A percentile compares a stretch with the other conserved stretches of the same genome.
Evolutionary conservation across 2,329 filamentous ascomycete species (phyloP).

Genomic region (Diaporthe citriasiana): DNA sequence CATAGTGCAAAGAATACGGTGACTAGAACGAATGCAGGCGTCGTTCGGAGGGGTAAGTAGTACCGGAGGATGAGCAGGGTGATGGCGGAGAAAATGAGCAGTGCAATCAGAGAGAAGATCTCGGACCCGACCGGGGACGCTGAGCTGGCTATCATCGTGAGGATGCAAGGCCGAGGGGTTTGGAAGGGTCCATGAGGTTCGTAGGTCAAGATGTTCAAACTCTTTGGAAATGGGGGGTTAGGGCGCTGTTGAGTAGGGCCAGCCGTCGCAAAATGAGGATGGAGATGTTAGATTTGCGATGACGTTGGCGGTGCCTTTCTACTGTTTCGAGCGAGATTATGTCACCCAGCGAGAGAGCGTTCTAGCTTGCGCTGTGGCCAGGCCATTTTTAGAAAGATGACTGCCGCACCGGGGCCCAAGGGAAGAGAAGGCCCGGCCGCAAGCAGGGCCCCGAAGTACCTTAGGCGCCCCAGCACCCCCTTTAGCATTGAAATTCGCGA

Average conservation of each 20-base stretch:
- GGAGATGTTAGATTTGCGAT: conserved; percentile 40
- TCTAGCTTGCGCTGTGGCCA: neutral
- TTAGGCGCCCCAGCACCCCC: neutral
- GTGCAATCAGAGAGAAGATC: conserved; percentile 80
- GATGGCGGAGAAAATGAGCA: conserved; percentile 80
- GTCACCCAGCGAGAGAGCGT: conserved; percentile 26
- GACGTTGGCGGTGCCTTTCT: conserved; percentile 36
- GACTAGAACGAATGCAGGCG: conserved; percentile 88
- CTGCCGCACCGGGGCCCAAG: neutral
- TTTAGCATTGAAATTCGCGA: neutral
- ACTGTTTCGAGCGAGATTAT: conserved; percentile 37
- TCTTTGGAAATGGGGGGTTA: conserved; percentile 15
- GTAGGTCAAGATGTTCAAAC: neutral
- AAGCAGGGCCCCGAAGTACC: neutral
- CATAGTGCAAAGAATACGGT: conserved; percentile 97
- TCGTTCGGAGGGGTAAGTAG: conserved; percentile 91
- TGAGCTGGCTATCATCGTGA: conserved; percentile 42
- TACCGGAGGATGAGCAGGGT: conserved; percentile 89
- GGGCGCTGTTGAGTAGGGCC: neutral
- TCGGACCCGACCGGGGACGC: conserved; percentile 80
- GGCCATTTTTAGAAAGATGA: conserved; percentile 31
- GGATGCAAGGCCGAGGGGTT: conserved; percentile 25
- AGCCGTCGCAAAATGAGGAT: conserved; percentile 35
- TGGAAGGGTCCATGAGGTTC: conserved; percentile 36
- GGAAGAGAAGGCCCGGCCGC: neutral